Evolutionary conservation across 164 flowering plant species (phyloP).

Genomic region (Kingdonia uniflora): DNA sequence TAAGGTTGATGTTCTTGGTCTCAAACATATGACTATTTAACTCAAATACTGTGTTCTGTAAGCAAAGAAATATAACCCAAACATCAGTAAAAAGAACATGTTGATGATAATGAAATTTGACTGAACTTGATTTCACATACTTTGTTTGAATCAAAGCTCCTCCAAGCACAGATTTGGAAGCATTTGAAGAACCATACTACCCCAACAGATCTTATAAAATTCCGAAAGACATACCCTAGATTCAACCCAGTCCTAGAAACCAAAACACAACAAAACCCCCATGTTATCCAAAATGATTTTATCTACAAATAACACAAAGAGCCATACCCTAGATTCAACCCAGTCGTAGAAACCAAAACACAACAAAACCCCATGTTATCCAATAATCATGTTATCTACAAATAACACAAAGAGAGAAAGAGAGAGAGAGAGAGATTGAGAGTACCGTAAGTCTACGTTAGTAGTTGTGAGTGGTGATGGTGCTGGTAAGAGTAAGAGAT

Average conservation of each 20-base stretch:
- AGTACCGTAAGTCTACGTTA: too few species aligned
- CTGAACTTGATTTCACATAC: conserved; percentile 1
- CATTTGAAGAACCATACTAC: not conserved
- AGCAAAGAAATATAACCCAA: not conserved
- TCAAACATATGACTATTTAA: not conserved
- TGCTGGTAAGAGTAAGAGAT: too few species aligned
- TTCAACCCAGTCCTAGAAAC: not conserved
- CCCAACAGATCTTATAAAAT: not conserved
- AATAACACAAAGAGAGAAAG: too few species aligned
- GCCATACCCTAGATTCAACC: not conserved
- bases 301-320: too few species aligned
- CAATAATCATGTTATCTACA: too few species aligned
- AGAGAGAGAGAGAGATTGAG: too few species aligned
- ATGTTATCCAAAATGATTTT: too few species aligned
- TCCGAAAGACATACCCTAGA: not conserved
- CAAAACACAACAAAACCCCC: not conserved
- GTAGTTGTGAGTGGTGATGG: too few species aligned
- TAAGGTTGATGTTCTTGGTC: too few species aligned
- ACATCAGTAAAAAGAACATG: too few species aligned
- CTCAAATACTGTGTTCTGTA: too few species aligned
- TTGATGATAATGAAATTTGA: not conserved
- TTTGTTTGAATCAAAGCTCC: not conserved
- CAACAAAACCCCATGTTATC: too few species aligned
- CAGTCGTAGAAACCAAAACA: conserved; percentile 1
- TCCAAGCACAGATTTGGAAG: not conserved